Conservation (phyloP, 495 filamentous ascomycete genomes). For the Haplographium delicatum region DNA sequence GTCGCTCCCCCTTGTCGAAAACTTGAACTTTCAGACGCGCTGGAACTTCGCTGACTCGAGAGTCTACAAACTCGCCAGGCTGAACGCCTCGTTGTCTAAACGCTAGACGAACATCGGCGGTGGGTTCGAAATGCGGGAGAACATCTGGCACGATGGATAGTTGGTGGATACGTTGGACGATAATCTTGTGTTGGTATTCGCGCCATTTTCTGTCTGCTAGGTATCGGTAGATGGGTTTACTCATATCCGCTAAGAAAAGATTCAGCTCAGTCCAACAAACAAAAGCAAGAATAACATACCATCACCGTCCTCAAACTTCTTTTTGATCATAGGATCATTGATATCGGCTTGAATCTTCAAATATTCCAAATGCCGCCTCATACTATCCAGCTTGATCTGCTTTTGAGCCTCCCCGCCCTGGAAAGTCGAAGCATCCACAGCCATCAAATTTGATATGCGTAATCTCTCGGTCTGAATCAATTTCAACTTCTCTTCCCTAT, state of each 20-base stretch:
- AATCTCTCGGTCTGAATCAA: conserved; percentile 45
- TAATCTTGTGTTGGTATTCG: conserved; percentile 64
- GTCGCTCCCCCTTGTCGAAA: conserved; percentile 73
- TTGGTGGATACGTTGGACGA: conserved; percentile 82
- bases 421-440: conserved; percentile 49
- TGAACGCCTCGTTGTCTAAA: conserved; percentile 63
- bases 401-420: conserved; percentile 54
- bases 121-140: conserved; percentile 76
- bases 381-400: conserved; percentile 60
- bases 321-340: conserved; percentile 93
- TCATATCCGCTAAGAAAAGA: conserved; percentile 70
- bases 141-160: conserved; percentile 90
- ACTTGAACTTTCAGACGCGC: conserved; percentile 77
- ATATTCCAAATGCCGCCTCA: conserved; percentile 68
- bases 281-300: conserved; percentile 56
- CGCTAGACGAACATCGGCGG: conserved; percentile 69
- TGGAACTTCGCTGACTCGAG: conserved; percentile 57
- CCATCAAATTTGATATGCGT: conserved; percentile 55
- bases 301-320: conserved; percentile 86
- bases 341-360: conserved; percentile 89
- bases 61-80: conserved; percentile 75
- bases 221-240: conserved; percentile 91
- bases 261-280: no score
- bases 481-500: conserved; percentile 76
- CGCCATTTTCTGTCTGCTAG: conserved; percentile 87